Evolutionary conservation across 2,329 filamentous ascomycete species (phyloP).

Genomic region (Raffaelea ambrosiae): DNA sequence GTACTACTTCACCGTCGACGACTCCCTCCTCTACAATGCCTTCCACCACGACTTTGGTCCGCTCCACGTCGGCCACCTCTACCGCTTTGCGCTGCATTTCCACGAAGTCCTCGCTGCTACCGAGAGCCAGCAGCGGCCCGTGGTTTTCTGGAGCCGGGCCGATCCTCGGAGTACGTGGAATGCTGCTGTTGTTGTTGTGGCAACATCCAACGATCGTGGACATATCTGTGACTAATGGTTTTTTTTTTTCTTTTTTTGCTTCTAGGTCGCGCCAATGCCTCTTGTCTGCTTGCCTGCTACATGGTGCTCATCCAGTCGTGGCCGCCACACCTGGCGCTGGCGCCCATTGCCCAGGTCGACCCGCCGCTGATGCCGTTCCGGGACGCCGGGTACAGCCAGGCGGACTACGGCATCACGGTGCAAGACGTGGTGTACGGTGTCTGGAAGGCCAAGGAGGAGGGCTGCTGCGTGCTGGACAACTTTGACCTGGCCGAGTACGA

Average conservation of each 20-base stretch:
- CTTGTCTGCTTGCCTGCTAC: constrained; percentile 92
- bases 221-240: too few species aligned
- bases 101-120: constrained; percentile 91
- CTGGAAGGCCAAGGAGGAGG: constrained; percentile 97
- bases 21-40: constrained; percentile 88
- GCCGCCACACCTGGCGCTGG: constrained; percentile 91
- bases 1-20: constrained; percentile 93
- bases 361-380: constrained; percentile 98
- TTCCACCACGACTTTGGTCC: constrained; percentile 99
- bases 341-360: constrained; percentile 92
- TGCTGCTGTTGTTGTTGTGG: neutral
- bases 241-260: neutral
- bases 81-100: constrained; percentile 91
- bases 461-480: constrained; percentile 81
- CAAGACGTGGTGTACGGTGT: constrained; percentile 98
- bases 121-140: constrained; percentile 78
- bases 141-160: constrained; percentile 93
- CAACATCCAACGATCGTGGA: neutral
- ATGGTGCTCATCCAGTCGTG: constrained; percentile 98
- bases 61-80: constrained; percentile 91
- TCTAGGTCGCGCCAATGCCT: constrained; percentile 82
- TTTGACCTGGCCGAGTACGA: constrained; percentile 98
- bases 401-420: constrained; percentile 89
- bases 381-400: constrained; percentile 96
- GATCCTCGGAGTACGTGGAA: constrained; percentile 81